Percentiles rank a stretch among this genome's conserved stretches.
These are phyloP conservation scores for Saussurea involucrata DNA, from an alignment of 129 eudicot genomes.

Conservation along the genomic window DNA sequence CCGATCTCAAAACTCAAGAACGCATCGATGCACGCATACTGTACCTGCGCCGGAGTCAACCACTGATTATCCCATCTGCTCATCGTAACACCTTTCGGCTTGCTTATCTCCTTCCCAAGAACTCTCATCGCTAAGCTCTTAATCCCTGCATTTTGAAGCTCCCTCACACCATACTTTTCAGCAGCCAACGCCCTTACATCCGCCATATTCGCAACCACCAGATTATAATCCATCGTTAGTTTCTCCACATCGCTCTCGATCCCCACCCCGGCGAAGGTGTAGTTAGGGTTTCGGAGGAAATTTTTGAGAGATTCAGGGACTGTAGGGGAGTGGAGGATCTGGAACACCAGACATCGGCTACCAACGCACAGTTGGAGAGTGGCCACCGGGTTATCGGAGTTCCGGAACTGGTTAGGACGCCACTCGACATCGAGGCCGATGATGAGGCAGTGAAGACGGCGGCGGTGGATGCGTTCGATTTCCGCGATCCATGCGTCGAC, in stretches of 20 bases:
- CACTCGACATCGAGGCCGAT: constrained; percentile 44
- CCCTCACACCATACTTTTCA: constrained; percentile 3
- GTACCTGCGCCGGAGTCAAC: constrained; percentile 39
- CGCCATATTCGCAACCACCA: constrained; percentile 14
- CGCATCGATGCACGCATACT: constrained; percentile 75
- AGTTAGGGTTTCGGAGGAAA: constrained; percentile 15
- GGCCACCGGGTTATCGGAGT: constrained; percentile 30
- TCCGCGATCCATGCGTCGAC: constrained; percentile 34
- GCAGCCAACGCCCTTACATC: constrained; percentile 46
- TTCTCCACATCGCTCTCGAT: constrained; percentile 32
- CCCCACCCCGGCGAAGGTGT: constrained; percentile 36
- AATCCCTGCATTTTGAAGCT: constrained; percentile 38
- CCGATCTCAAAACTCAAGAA: constrained; percentile 62
- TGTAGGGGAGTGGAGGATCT: not conserved
- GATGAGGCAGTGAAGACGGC: constrained; percentile 21
- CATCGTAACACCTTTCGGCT: constrained; percentile 45
- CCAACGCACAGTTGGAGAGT: constrained; percentile 28
- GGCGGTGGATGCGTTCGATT: constrained; percentile 4
- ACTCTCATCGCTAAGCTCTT: constrained; percentile 27
- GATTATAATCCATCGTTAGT: constrained; percentile 17
- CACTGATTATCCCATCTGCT: constrained; percentile 55
- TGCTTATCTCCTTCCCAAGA: constrained; percentile 40
- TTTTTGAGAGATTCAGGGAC: constrained; percentile 7
- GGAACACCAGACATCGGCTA: constrained; percentile 24
- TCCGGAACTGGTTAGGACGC: constrained; percentile 26